phyloP scores from a whole-genome alignment of 495 filamentous ascomycete species.

The Podospora conica region DNA sequence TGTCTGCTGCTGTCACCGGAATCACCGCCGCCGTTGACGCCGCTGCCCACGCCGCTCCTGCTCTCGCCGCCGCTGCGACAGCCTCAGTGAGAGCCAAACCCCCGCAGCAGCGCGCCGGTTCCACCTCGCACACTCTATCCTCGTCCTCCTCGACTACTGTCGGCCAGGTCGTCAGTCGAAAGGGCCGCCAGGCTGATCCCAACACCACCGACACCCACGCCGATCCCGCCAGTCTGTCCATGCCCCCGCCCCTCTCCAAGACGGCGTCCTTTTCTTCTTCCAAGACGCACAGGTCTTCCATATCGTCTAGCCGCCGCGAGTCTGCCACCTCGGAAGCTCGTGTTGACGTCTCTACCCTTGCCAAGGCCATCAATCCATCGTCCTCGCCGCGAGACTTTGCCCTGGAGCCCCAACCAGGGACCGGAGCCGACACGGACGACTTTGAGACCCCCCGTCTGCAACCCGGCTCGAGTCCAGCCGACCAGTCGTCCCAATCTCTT shows the following conservation, averaged over 20 bases:
- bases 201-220: constrained; percentile 43
- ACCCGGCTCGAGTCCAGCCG: constrained; percentile 21
- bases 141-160: constrained; percentile 18
- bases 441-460: constrained; percentile 38
- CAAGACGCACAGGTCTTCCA: constrained; percentile 16
- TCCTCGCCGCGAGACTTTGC: constrained; percentile 22
- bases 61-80: background rate
- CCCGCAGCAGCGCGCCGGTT: constrained; percentile 11
- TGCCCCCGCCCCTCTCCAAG: constrained; percentile 47
- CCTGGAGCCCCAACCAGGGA: constrained; percentile 12
- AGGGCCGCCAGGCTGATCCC: constrained; percentile 48
- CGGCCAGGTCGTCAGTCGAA: constrained; percentile 35
- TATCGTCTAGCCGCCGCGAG: constrained; percentile 24
- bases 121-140: constrained; percentile 20
- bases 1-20: background rate
- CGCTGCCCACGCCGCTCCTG: background rate
- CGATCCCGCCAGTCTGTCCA: constrained; percentile 53
- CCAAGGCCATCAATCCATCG: constrained; percentile 4
- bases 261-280: constrained; percentile 9
- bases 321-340: constrained; percentile 29
- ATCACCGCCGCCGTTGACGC: constrained; percentile 1
- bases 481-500: constrained; percentile 26
- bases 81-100: constrained; percentile 9
- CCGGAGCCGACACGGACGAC: constrained; percentile 24
- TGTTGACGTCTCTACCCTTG: constrained; percentile 19